A percentile compares a stretch with the other conserved stretches of the same genome.
Evolutionary conservation across 192 early-diverging fungal genomes (phyloP).

Genomic region (Umbelopsis vinacea): DNA sequence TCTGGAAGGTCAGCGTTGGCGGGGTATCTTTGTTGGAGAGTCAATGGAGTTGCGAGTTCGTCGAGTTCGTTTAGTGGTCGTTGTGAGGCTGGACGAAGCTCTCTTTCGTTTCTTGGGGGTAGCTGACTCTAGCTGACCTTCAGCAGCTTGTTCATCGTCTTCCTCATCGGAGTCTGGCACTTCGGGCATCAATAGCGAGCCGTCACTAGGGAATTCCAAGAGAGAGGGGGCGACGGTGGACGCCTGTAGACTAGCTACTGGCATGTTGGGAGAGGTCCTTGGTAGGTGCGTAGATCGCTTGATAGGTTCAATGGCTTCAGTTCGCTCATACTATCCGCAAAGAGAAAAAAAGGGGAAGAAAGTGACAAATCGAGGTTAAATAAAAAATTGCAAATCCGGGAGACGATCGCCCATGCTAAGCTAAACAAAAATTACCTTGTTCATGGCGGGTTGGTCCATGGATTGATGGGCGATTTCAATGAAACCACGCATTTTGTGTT

Average conservation of each 20-base stretch:
- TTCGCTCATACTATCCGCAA: constrained; percentile 19
- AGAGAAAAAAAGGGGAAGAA: constrained; percentile 4
- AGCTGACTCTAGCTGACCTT: neutral
- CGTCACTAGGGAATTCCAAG: constrained; percentile 42
- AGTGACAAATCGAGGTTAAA: too few relatives aligned
- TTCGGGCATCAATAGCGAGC: constrained; percentile 49
- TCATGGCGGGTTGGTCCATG: constrained; percentile 41
- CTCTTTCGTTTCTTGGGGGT: neutral
- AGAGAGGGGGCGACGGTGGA: constrained; percentile 40
- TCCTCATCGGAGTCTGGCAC: constrained; percentile 46
- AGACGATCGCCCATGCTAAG: neutral
- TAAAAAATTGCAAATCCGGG: too few relatives aligned
- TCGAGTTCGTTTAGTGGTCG: neutral
- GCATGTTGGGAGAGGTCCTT: constrained; percentile 10
- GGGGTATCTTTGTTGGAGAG: neutral
- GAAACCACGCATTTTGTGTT: constrained; percentile 44
- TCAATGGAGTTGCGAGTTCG: neutral
- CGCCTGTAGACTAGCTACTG: constrained; percentile 19
- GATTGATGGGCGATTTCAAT: constrained; percentile 43
- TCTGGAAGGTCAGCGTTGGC: neutral
- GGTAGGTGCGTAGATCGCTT: neutral
- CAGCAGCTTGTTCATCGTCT: neutral
- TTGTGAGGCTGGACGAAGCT: neutral
- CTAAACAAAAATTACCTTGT: constrained; percentile 29
- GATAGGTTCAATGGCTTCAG: neutral